Evolutionary conservation across 1,139 yeast species (phyloP).

Genomic region (Diutina sp.): DNA sequence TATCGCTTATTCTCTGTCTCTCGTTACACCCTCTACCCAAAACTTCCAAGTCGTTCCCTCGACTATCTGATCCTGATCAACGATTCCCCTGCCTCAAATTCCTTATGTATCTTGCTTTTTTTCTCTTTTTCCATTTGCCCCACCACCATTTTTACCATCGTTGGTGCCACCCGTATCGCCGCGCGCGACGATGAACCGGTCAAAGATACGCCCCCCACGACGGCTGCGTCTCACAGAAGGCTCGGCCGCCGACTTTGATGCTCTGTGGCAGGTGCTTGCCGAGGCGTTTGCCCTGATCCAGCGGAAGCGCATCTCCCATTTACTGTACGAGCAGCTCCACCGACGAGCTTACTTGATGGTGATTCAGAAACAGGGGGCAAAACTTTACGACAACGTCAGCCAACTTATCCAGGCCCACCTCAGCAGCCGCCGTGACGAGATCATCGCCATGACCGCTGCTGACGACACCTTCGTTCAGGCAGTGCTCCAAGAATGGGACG

Average conservation of each 20-base stretch:
- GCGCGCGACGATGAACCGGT: slow-evolving; percentile 12
- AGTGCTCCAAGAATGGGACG: slow-evolving; percentile 54
- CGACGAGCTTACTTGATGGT: slow-evolving; percentile 74
- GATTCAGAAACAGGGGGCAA: slow-evolving; percentile 57
- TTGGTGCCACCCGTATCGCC: not conserved
- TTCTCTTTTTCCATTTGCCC: not conserved
- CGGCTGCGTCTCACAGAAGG: slow-evolving; percentile 17
- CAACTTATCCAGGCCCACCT: slow-evolving; percentile 40
- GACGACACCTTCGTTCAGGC: slow-evolving; percentile 30
- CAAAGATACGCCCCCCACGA: slow-evolving; percentile 68
- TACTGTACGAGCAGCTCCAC: slow-evolving; percentile 79
- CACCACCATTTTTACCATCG: not conserved
- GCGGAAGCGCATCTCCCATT: slow-evolving; percentile 55
- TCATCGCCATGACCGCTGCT: slow-evolving; percentile 9
- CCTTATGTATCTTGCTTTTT: not conserved
- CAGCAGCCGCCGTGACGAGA: slow-evolving; percentile 13
- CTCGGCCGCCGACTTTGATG: slow-evolving; percentile 38
- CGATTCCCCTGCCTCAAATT: too few relatives aligned
- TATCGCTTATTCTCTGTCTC: too few relatives aligned
- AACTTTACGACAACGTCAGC: slow-evolving; percentile 53
- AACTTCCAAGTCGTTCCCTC: too few relatives aligned
- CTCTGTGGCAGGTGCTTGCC: slow-evolving; percentile 60
- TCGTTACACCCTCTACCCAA: too few relatives aligned
- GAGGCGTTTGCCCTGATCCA: slow-evolving; percentile 71
- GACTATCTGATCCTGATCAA: too few relatives aligned